Base-by-base conservation (phyloP, 768 basidiomycete species). In the Goffeauzyma gilvescens region DNA sequence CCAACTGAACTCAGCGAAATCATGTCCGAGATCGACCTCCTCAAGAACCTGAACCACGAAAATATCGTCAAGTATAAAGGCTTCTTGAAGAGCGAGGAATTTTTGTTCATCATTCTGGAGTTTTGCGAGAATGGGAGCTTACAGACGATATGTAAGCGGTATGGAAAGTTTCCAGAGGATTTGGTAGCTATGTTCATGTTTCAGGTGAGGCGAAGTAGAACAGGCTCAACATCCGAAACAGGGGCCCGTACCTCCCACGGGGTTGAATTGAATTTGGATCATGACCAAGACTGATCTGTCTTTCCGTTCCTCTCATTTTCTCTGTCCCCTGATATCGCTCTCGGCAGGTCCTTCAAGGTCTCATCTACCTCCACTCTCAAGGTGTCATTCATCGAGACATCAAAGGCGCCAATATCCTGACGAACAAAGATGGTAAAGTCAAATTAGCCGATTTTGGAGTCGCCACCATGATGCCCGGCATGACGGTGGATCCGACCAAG, bases 1-100 rank as follows among this genome's bases (percentile, higher is more conserved):
- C n/a, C 32, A 27, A 74, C 76, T 42, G 87, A 95, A 60, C 73
- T 98, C 28, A 79, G 81, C 15, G 89, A 96, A 66, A 95, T 98
- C 59, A 96, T 96, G 90, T 87, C 15, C 42, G 90, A 96, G 68
- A 98, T 98, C 53, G 84, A 95, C 64, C 67, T 96, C 47, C 73
- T 98, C 51, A 95, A 96, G 73, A 96, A 93, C 63, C 72, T 98
- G 47, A 82, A 90, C 53, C 86, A 96, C 60, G 71, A 78, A 31
- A 96, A 96, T 62, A 96, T 98, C 59, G 93, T 96, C 59, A 90
- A 98, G 66, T 98, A 98, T 69, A 89, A 90, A 50, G 93, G 93
- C 10, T 96, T 90, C 55, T 84, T 86, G 60, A 86, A 87, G 67
- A 89, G 86, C 39, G 75, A 78, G 42, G 84, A 93, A 55, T 86